Conservation (phyloP, 441 rosid species). For the Populus hybrid region DNA sequence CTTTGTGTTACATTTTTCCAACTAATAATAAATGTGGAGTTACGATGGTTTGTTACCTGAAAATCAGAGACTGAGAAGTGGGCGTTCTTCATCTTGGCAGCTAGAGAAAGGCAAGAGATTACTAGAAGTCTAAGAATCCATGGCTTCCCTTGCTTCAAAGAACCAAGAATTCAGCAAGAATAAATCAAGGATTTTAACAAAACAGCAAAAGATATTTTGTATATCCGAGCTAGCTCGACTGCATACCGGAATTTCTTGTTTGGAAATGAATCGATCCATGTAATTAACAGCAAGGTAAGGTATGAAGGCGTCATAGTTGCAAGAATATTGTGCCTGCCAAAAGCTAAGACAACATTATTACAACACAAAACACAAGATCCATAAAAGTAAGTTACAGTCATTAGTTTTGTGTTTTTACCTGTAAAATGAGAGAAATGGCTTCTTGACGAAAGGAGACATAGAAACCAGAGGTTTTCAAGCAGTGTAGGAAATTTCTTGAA, state of each 20-base stretch:
- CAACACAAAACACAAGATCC: neutral
- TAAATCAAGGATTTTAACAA: neutral
- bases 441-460: conserved; percentile 40
- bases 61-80: conserved; percentile 28
- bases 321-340: conserved; percentile 39
- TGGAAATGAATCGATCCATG: conserved; percentile 58
- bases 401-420: conserved; percentile 26
- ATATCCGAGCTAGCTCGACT: neutral
- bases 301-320: conserved; percentile 35
- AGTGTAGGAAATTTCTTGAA: conserved; percentile 22
- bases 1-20: too few relatives aligned
- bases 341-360: conserved; percentile 1
- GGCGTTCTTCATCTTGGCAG: conserved; percentile 51
- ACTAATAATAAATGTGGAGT: too few relatives aligned
- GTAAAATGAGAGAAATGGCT: conserved; percentile 45
- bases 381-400: neutral
- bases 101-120: conserved; percentile 51
- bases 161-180: neutral
- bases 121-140: conserved; percentile 49
- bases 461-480: conserved; percentile 25
- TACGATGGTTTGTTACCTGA: too few relatives aligned
- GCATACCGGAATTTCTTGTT: conserved; percentile 43
- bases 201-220: neutral
- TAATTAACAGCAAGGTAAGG: conserved; percentile 64
- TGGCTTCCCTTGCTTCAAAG: conserved; percentile 44